A percentile compares a stretch with the other conserved stretches of the same genome.
Conservation (phyloP, 2,329 filamentous ascomycete genomes). For the Penicillium sp. region DNA sequence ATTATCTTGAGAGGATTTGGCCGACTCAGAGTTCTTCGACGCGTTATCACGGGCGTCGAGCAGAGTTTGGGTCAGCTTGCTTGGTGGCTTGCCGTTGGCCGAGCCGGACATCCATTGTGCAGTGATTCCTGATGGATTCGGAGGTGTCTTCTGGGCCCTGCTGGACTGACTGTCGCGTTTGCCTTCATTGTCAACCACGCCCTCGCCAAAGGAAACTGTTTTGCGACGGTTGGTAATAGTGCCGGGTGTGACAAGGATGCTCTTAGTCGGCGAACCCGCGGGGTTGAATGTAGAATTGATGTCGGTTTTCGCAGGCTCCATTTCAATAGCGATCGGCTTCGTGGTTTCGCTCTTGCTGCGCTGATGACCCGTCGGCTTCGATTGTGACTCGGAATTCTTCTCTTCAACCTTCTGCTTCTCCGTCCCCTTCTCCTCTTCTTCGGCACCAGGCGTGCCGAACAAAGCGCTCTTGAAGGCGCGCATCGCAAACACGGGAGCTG, state of each 20-base stretch:
- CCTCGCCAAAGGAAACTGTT: slow-evolving; percentile 62
- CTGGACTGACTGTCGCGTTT: slow-evolving; percentile 49
- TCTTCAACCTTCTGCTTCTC: slow-evolving; percentile 11
- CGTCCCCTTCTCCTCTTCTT: slow-evolving; percentile 43
- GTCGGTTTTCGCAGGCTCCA: slow-evolving; percentile 24
- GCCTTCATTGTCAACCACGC: slow-evolving; percentile 59
- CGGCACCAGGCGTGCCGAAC: slow-evolving; percentile 63
- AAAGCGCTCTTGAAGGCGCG: slow-evolving; percentile 67
- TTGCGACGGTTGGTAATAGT: slow-evolving; percentile 59
- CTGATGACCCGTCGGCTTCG: slow-evolving; percentile 22
- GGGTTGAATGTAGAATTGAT: slow-evolving; percentile 33
- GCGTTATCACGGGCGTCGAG: slow-evolving; percentile 44
- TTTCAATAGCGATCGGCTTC: slow-evolving; percentile 23
- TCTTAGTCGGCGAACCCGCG: slow-evolving; percentile 58
- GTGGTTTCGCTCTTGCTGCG: slow-evolving; percentile 24
- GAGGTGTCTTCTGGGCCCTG: slow-evolving; percentile 51
- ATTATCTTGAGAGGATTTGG: slow-evolving; percentile 13
- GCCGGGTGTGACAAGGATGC: slow-evolving; percentile 66
- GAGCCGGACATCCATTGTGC: slow-evolving; percentile 43
- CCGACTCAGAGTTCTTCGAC: slow-evolving; percentile 28
- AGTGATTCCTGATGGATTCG: slow-evolving; percentile 50
- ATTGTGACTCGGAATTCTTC: slow-evolving; percentile 7
- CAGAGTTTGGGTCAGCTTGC: slow-evolving; percentile 45
- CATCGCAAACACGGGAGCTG: slow-evolving; percentile 67
- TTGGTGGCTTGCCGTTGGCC: slow-evolving; percentile 39